A percentile compares a stretch with the other conserved stretches of the same genome.
phyloP scores from a whole-genome alignment of 768 basidiomycete species.

The Lentinula lateritia region DNA sequence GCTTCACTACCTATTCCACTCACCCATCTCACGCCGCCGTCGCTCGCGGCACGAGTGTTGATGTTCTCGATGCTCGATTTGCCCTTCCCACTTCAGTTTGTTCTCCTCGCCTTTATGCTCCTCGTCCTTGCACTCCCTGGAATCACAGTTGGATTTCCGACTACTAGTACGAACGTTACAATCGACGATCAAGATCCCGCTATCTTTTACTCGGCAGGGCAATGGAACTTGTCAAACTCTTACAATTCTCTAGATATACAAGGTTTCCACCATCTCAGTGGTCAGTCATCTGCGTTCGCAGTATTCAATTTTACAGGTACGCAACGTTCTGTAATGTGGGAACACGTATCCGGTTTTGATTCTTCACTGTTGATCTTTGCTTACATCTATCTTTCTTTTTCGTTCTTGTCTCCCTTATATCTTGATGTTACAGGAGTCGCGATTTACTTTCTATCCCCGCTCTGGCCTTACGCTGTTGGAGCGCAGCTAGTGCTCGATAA shows the following conservation, averaged over 20 bases:
- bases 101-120: background rate
- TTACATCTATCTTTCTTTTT: background rate
- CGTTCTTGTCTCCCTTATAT: background rate
- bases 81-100: background rate
- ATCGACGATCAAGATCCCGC: constrained; percentile 3
- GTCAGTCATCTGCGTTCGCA: background rate
- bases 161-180: background rate
- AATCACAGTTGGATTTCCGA: background rate
- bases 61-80: background rate
- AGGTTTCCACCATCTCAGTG: constrained; percentile 6
- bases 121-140: background rate
- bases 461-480: constrained; percentile 7
- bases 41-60: background rate
- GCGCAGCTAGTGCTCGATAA: constrained; percentile 5
- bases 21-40: background rate
- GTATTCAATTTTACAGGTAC: constrained; percentile 6
- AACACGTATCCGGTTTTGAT: background rate
- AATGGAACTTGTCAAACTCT: background rate
- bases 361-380: background rate
- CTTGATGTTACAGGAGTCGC: constrained; percentile 4
- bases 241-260: constrained; percentile 2
- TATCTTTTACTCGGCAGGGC: background rate
- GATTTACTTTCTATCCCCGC: constrained; percentile 8
- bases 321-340: background rate
- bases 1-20: background rate